These are phyloP conservation scores for Klebsormidium nitens DNA, from an alignment of 139 green algal genomes.

Conservation along the genomic window DNA sequence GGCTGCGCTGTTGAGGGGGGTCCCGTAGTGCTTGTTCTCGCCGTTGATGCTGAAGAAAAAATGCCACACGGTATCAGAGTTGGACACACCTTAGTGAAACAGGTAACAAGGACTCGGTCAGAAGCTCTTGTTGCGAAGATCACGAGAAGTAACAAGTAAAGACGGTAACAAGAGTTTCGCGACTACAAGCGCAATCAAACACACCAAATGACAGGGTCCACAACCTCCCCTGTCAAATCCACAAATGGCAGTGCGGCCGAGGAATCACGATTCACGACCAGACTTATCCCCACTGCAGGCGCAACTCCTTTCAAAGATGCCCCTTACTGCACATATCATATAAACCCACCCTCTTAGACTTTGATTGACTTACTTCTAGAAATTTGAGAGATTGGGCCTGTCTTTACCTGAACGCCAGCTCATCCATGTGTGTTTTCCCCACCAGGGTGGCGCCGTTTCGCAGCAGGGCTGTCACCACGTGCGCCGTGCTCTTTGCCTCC, in stretches of 20 bases:
- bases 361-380: constrained; percentile 1
- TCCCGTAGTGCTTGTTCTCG: constrained; percentile 86
- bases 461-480: constrained; percentile 64
- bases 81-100: no score
- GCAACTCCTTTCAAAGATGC: constrained; percentile 1
- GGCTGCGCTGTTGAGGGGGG: constrained; percentile 73
- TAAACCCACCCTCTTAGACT: constrained; percentile 4
- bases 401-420: constrained; percentile 69
- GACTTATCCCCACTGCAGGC: not conserved
- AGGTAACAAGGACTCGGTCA: no score
- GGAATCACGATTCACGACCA: no score
- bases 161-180: no score
- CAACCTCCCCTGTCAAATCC: no score
- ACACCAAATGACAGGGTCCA: no score
- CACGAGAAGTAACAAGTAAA: no score
- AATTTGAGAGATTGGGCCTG: not conserved
- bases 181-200: no score
- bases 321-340: no score
- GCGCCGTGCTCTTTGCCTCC: constrained; percentile 48
- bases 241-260: no score
- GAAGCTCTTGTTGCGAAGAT: no score
- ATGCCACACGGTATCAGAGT: no score
- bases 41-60: constrained; percentile 59
- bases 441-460: constrained; percentile 58
- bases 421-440: constrained; percentile 89